A percentile compares a stretch with the other conserved stretches of the same genome.
These are phyloP conservation scores for Xylaria multiplex DNA, from an alignment of 2,329 filamentous ascomycete species.

Conservation along the genomic window DNA sequence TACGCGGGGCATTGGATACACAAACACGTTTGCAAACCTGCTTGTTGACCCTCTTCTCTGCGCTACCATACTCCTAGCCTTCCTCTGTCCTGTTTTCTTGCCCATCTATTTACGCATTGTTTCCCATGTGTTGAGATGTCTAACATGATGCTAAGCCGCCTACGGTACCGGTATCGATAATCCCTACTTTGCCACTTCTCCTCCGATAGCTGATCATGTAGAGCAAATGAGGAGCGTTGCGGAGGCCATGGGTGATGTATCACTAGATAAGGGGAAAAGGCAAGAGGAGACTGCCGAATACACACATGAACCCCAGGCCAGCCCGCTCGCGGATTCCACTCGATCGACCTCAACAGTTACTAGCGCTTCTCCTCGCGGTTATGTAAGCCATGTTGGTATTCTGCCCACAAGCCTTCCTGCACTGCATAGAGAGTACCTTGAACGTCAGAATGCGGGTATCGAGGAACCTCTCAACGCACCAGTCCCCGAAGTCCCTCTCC, in stretches of 20 bases:
- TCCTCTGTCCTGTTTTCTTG: not conserved
- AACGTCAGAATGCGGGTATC: conserved; percentile 68
- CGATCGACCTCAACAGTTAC: conserved; percentile 64
- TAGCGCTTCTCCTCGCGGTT: conserved; percentile 61
- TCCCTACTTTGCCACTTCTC: conserved; percentile 55
- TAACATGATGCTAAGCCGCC: conserved; percentile 56
- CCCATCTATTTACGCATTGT: not conserved
- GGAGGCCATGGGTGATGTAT: conserved; percentile 58
- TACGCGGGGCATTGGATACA: conserved; percentile 10
- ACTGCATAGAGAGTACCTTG: conserved; percentile 91
- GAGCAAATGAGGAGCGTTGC: conserved; percentile 66
- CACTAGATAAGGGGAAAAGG: conserved; percentile 35
- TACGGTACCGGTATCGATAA: conserved; percentile 54
- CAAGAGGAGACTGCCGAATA: conserved; percentile 34
- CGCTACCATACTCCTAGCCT: not conserved
- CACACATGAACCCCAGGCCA: conserved; percentile 53
- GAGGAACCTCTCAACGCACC: conserved; percentile 57
- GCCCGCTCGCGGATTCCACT: conserved; percentile 64
- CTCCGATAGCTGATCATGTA: conserved; percentile 61
- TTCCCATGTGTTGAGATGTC: not conserved
- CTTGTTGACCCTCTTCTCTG: not conserved
- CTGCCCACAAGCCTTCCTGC: conserved; percentile 89
- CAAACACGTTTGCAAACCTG: conserved; percentile 13
- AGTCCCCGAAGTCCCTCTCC: conserved; percentile 60
- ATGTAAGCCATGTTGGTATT: conserved; percentile 88